phyloP scores from a whole-genome alignment of 1,284 basidiomycete species.

The Xerocomus nothofagi region DNA sequence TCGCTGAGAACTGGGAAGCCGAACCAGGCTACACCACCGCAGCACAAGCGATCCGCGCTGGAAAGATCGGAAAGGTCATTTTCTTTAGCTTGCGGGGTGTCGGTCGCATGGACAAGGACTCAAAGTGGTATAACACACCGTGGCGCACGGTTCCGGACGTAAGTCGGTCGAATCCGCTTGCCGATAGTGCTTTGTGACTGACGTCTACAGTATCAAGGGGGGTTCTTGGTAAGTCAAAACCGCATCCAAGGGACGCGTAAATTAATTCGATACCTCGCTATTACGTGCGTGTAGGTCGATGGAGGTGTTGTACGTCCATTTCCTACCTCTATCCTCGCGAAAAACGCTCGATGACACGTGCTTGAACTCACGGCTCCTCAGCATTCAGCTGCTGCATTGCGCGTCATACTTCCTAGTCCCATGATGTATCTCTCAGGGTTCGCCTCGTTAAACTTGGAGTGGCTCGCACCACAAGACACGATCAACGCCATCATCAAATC shows the following conservation, averaged over 20 bases:
- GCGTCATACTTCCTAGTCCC: slow-evolving; percentile 56
- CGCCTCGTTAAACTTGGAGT: slow-evolving; percentile 66
- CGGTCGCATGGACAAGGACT: slow-evolving; percentile 58
- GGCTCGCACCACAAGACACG: slow-evolving; percentile 76
- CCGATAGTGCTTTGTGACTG: not conserved
- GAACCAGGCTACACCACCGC: slow-evolving; percentile 62
- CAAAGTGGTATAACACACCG: slow-evolving; percentile 76
- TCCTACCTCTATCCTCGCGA: not conserved
- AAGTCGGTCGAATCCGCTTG: slow-evolving; percentile 30
- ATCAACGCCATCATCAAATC: slow-evolving; percentile 55
- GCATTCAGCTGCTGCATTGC: slow-evolving; percentile 65
- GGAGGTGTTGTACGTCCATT: slow-evolving; percentile 61
- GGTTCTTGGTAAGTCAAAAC: slow-evolving; percentile 57
- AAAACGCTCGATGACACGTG: not conserved
- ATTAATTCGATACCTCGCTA: not conserved
- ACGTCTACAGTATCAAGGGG: slow-evolving; percentile 70
- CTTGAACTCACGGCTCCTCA: slow-evolving; percentile 23
- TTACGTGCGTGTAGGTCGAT: slow-evolving; percentile 47
- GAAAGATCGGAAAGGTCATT: slow-evolving; percentile 63
- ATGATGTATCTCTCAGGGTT: slow-evolving; percentile 60
- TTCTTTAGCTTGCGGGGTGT: slow-evolving; percentile 61
- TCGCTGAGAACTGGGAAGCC: slow-evolving; percentile 83
- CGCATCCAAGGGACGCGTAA: not conserved
- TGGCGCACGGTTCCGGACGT: slow-evolving; percentile 84
- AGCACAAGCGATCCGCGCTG: slow-evolving; percentile 50